A percentile compares a stretch with the other conserved stretches of the same genome.
phyloP scores from a whole-genome alignment of 2,329 filamentous ascomycete genomes.

The Pseudogymnoascus sp. region DNA sequence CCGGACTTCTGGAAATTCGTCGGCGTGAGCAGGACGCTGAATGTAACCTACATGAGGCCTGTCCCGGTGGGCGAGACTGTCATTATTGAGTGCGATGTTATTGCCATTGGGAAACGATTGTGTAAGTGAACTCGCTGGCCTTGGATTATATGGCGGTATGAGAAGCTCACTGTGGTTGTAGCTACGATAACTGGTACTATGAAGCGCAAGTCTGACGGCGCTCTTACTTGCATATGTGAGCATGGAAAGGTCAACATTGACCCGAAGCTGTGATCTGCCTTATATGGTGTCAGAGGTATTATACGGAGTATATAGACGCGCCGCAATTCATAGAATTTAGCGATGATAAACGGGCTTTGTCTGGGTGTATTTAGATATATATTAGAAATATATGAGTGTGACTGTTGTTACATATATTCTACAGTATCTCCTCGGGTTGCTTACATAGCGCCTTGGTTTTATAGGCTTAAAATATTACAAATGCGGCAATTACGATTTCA shows the following conservation, averaged over 20 bases:
- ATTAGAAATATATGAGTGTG: background rate
- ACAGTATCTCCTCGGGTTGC: background rate
- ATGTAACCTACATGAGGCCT: slow-evolving; percentile 61
- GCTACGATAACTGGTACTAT: slow-evolving; percentile 48
- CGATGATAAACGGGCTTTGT: background rate
- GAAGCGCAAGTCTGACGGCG: slow-evolving; percentile 46
- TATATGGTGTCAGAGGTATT: background rate
- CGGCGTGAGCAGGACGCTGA: slow-evolving; percentile 61
- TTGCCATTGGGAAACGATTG: slow-evolving; percentile 54
- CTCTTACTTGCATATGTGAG: slow-evolving; percentile 52
- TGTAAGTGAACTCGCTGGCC: slow-evolving; percentile 27
- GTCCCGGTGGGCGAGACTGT: slow-evolving; percentile 52
- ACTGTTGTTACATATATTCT: background rate
- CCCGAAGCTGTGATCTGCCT: slow-evolving; percentile 23
- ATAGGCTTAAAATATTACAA: background rate
- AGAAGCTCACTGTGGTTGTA: background rate
- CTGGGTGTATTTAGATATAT: background rate
- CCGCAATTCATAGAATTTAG: background rate
- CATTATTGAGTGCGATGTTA: slow-evolving; percentile 50
- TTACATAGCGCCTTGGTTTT: background rate
- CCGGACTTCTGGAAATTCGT: slow-evolving; percentile 56
- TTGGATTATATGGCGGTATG: background rate
- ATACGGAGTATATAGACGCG: background rate
- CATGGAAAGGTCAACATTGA: slow-evolving; percentile 62
- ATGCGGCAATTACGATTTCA: background rate